Evolutionary conservation across 208 protist genomes (phyloP).

Genomic region (Entamoeba nuttalli): DNA sequence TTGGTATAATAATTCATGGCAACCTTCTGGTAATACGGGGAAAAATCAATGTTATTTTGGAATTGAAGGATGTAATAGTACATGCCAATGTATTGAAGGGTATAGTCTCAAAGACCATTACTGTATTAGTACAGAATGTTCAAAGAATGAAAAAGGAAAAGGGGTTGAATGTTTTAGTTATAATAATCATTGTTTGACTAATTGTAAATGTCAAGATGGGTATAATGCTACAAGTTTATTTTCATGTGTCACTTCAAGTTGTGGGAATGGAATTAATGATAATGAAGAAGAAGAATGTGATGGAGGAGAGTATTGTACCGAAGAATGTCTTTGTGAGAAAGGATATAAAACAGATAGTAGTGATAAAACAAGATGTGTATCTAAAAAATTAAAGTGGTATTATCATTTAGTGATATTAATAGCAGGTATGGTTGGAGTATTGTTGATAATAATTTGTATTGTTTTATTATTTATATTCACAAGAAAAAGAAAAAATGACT

Average conservation of each 20-base stretch:
- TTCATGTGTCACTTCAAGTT: not conserved
- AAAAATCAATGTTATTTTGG: not conserved
- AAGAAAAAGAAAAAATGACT: not conserved
- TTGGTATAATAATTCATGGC: not conserved
- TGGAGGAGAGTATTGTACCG: not conserved
- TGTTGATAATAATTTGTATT: not conserved
- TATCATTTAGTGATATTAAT: not conserved
- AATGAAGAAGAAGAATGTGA: not conserved
- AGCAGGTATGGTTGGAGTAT: not conserved
- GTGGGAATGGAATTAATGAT: not conserved
- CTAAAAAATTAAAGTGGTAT: not conserved
- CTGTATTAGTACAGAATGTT: not conserved
- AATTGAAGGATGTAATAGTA: not conserved
- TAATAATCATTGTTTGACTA: not conserved
- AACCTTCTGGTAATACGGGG: not conserved
- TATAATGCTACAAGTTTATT: not conserved
- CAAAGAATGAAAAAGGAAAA: not conserved
- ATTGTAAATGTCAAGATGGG: not conserved
- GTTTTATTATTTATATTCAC: not conserved
- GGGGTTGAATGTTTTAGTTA: not conserved
- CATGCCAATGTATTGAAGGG: not conserved
- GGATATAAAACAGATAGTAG: not conserved
- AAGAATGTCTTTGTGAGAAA: not conserved
- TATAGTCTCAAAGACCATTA: not conserved
- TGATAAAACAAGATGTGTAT: not conserved